Base-by-base conservation (phyloP, 2,329 filamentous ascomycete genomes). In the Leptographium lundbergii region DNA sequence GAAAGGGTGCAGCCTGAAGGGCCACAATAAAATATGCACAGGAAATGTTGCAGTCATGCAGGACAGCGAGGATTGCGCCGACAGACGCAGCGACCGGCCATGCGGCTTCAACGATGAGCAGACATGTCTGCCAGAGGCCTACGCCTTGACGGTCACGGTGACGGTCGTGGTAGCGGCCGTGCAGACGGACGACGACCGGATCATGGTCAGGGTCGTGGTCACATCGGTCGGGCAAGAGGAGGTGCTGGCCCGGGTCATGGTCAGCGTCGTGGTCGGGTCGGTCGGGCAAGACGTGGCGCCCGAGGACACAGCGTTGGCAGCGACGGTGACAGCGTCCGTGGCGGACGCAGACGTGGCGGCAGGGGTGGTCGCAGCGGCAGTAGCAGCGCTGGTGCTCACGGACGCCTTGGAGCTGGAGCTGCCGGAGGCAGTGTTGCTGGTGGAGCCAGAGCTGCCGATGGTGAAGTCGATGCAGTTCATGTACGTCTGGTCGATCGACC, bases 381-480 rank as follows among this genome's bases (percentile, higher is more conserved):
- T 19, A 10, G 51, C 51, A 22, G 25, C 27, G 29, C 27, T 22
- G 27, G 51, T 45, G 42, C 42, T 45, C 17, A 45, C 42, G 9
- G 42, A 45, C 17, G 42, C 17, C 17, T 27, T 32, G 14, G 25
- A 19, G 25, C 10, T 32, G 25, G 2, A n/a, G 48, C 48, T 52
- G 25, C 1, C 13, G 17, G 22, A 29, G 25, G 14, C 25, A 3
- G 11, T 27, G 27, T 27, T 56, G 54, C 22, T 14, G 39, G 39
- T 56, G 22, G 34, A 17, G 54, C 7, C 24, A 6, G 54, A 42
- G 27, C 51, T 54, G 42, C 24, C 57, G 47, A 63, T 58, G 57
- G 61, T 63, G 52, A 82, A 81, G 67, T 81, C 79, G 59, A 81
- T 70, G 66, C 79, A 81, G 57, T 73, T 73, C 70, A 81, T 77